Evolutionary conservation across 2,329 filamentous ascomycete genomes (phyloP), one percentile per base, ranked within the genome.

Genomic region (Fusarium clavum): DNA sequence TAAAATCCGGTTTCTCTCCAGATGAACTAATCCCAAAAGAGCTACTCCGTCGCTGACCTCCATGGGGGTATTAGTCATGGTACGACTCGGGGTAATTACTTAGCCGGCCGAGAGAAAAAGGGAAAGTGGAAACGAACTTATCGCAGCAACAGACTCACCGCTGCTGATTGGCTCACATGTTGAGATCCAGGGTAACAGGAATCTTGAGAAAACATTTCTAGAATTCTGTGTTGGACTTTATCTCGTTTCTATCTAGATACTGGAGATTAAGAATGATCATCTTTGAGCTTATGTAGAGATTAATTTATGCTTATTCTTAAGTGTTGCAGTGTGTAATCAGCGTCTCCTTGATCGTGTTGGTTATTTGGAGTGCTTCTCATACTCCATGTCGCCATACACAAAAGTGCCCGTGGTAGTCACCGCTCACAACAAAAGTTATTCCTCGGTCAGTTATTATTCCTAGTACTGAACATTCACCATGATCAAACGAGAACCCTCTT

Each of bases 201-300:
- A 41, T 27, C 2, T 20, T 3, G 7, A 12, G 27, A 10, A 1
- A 52, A 10, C 4, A 27, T n/a, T 41, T 14, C 34, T 41, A 7
- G 25, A 16, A 27, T 27, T 10, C 8, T 20, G 13, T 41, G 13
- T 27, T 11, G 13, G 18, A 4, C 18, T 52, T 8, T 27, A 20
- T 52, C 16, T 38, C 5, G 16, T 8, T 20, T 6, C 9, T 47
- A 47, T 47, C 25, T 20, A 20, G 25, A 25, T 40, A 16, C 4
- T 7, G 7, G 2, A 18, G 10, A 7, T 53, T 4, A n/a, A 29
- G 22, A 29, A 4, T 11, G 49, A 53, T 53, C 49, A 4, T 29
- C 40, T 27, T 13, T 53, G n/a, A 53, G 49, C 49, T 53, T 53
- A 53, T 53, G 49, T 25, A 29, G n/a, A 53, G 49, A 52, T 52